phyloP scores from a whole-genome alignment of 176 grass and related monocot species.

The Saccharum officinarum region DNA sequence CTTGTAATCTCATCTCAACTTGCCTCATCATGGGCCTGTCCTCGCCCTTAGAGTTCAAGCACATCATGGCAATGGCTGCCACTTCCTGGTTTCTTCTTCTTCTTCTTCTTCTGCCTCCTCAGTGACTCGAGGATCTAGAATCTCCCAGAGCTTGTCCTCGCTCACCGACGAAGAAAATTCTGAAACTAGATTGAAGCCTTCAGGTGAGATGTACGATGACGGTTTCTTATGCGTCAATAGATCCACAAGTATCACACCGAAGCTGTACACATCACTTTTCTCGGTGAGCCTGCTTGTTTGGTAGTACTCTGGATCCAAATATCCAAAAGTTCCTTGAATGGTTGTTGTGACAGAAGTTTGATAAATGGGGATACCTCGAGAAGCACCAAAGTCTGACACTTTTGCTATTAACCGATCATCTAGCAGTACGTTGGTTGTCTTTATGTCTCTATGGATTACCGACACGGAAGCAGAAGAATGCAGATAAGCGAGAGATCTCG shows the following conservation, averaged over 20 bases:
- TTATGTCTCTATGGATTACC: conserved; percentile 57
- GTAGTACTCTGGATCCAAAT: conserved; percentile 59
- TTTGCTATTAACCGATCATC: conserved; percentile 57
- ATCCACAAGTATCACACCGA: conserved; percentile 62
- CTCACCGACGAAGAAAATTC: conserved; percentile 10
- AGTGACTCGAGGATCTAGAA: conserved; percentile 15
- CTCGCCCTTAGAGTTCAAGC: conserved; percentile 35
- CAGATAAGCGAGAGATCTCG: conserved; percentile 54
- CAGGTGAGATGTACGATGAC: not conserved
- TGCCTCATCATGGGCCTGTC: conserved; percentile 32
- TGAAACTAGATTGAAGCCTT: conserved; percentile 27
- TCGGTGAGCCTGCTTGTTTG: conserved; percentile 48
- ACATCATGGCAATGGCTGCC: conserved; percentile 37
- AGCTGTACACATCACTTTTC: conserved; percentile 74
- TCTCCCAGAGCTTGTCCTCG: not conserved
- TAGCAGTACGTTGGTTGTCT: conserved; percentile 58
- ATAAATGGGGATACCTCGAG: conserved; percentile 46
- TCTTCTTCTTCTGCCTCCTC: conserved; percentile 11
- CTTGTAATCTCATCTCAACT: conserved; percentile 41
- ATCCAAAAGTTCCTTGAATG: not conserved
- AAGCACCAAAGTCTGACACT: conserved; percentile 61
- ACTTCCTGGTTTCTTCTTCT: conserved; percentile 9
- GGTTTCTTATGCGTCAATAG: conserved; percentile 45
- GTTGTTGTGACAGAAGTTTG: conserved; percentile 43
- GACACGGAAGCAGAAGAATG: conserved; percentile 51